phyloP scores from a whole-genome alignment of 805 yeast species.

The Pichia rugopelliculosa region DNA sequence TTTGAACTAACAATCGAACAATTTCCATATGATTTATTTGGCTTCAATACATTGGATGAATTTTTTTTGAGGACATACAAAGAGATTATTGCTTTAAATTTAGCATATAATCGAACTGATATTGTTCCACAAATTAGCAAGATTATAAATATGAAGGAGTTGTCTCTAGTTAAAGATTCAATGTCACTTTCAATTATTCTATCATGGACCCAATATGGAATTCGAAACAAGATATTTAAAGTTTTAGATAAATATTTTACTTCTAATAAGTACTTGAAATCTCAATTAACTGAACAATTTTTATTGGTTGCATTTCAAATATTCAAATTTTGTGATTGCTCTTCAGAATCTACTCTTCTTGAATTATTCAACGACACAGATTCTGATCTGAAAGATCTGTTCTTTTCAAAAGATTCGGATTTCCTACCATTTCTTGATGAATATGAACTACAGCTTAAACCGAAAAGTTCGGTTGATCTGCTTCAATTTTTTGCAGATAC shows the following conservation, averaged over 20 bases:
- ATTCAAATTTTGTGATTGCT: conserved; percentile 34
- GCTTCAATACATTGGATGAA: conserved; percentile 23
- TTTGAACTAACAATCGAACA: conserved; percentile 23
- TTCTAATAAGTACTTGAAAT: conserved; percentile 5
- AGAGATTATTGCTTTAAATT: conserved; percentile 34
- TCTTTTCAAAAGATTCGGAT: background rate
- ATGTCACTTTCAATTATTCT: conserved; percentile 34
- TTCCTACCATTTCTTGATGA: conserved; percentile 11
- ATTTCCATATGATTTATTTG: conserved; percentile 39
- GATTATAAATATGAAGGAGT: conserved; percentile 1
- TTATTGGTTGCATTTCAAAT: conserved; percentile 31
- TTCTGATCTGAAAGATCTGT: background rate
- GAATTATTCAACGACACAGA: background rate
- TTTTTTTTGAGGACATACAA: conserved; percentile 31
- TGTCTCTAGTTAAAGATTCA: conserved; percentile 19
- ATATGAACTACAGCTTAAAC: conserved; percentile 14
- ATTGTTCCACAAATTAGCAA: conserved; percentile 15
- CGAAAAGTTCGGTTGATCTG: conserved; percentile 6
- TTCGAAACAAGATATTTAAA: conserved; percentile 21
- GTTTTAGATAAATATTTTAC: conserved; percentile 11
- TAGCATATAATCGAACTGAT: conserved; percentile 22
- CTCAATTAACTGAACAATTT: conserved; percentile 19
- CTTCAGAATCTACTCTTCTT: conserved; percentile 8
- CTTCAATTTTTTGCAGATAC: conserved; percentile 8
- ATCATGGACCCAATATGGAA: conserved; percentile 20